Conservation (phyloP, 805 yeast species). For the Cyberlindnera lachancei region DNA sequence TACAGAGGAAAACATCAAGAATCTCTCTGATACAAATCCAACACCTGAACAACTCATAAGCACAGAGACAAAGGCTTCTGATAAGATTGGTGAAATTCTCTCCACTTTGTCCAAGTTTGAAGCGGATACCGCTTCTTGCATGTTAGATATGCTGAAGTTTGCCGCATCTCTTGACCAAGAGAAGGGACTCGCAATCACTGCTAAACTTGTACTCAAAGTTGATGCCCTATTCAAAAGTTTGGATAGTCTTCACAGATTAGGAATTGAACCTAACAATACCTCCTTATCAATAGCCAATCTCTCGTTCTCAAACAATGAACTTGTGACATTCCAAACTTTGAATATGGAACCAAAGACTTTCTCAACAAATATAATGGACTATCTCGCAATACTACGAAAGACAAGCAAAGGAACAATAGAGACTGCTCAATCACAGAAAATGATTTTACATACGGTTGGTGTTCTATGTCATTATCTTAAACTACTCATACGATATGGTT, state of each 20-base stretch:
- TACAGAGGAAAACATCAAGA: slow-evolving; percentile 18
- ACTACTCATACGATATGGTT: slow-evolving; percentile 71
- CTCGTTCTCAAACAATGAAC: slow-evolving; percentile 7
- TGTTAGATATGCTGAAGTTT: slow-evolving; percentile 82
- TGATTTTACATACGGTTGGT: slow-evolving; percentile 70
- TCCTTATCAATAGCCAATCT: slow-evolving; percentile 5
- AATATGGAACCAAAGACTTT: slow-evolving; percentile 60
- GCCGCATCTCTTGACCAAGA: slow-evolving; percentile 68
- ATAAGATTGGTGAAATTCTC: slow-evolving; percentile 64
- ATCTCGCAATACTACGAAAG: slow-evolving; percentile 75
- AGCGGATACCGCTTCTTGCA: slow-evolving; percentile 81
- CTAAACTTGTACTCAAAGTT: slow-evolving; percentile 61
- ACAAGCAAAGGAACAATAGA: slow-evolving; percentile 29
- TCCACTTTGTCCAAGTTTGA: slow-evolving; percentile 80
- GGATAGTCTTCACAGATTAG: slow-evolving; percentile 38
- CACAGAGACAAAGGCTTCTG: slow-evolving; percentile 61
- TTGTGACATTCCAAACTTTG: slow-evolving; percentile 11
- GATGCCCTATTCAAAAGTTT: slow-evolving; percentile 73
- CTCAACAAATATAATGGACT: slow-evolving; percentile 85
- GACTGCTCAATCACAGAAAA: slow-evolving; percentile 44
- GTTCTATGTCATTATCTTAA: slow-evolving; percentile 91
- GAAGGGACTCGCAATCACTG: slow-evolving; percentile 64
- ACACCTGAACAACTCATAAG: slow-evolving; percentile 41
- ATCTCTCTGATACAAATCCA: slow-evolving; percentile 26
- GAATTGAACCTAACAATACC: slow-evolving; percentile 13